Evolutionary conservation across 345 rosid species (phyloP).

Genomic region (Sisymbrium altissimum): DNA sequence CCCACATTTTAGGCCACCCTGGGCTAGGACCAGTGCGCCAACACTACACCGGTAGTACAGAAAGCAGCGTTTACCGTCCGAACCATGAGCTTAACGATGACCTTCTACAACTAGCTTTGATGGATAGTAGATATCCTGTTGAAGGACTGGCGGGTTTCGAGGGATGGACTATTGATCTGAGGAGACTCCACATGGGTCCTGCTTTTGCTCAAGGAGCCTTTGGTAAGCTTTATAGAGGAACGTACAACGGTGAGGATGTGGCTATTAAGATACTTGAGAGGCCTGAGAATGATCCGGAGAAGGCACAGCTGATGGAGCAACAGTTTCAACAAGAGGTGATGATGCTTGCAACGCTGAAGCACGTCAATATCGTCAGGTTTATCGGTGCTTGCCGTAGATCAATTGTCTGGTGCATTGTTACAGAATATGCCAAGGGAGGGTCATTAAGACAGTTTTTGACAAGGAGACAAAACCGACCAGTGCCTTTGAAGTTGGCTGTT

Average conservation of each 20-base stretch:
- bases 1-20: slow-evolving; percentile 61
- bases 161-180: slow-evolving; percentile 65
- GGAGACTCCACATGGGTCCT: slow-evolving; percentile 62
- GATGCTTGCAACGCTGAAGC: slow-evolving; percentile 59
- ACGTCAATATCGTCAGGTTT: slow-evolving; percentile 50
- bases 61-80: slow-evolving; percentile 56
- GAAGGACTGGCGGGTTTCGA: slow-evolving; percentile 50
- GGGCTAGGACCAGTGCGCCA: slow-evolving; percentile 27
- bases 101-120: slow-evolving; percentile 52
- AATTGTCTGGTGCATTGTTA: slow-evolving; percentile 54
- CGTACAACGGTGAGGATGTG: slow-evolving; percentile 56
- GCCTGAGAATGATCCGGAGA: slow-evolving; percentile 45
- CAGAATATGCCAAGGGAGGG: slow-evolving; percentile 51
- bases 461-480: slow-evolving; percentile 37
- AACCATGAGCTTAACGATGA: slow-evolving; percentile 51
- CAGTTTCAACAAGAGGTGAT: slow-evolving; percentile 56
- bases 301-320: slow-evolving; percentile 51
- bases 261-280: slow-evolving; percentile 59
- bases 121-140: slow-evolving; percentile 53
- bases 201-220: slow-evolving; percentile 77
- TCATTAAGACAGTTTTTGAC: slow-evolving; percentile 46
- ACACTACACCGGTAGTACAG: slow-evolving; percentile 42
- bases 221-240: slow-evolving; percentile 60
- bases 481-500: slow-evolving; percentile 49
- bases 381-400: slow-evolving; percentile 48